These are phyloP conservation scores for Puccinia coronata DNA, from an alignment of 1,284 basidiomycete genomes.

Conservation along the genomic window DNA sequence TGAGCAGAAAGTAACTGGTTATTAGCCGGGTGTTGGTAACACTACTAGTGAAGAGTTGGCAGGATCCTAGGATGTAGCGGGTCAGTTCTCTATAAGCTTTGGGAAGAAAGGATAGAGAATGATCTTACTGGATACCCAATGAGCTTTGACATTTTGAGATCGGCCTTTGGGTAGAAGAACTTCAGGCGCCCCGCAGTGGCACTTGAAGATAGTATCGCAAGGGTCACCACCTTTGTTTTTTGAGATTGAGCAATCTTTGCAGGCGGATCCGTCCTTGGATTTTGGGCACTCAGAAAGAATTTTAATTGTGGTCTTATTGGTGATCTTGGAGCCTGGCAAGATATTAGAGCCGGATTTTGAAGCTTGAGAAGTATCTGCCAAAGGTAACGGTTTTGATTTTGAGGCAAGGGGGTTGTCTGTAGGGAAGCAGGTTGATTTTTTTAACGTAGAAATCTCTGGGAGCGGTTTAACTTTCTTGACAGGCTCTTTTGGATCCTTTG, in stretches of 20 bases:
- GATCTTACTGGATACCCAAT: constrained; percentile 19
- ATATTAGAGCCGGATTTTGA: no score
- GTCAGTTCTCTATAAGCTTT: not conserved
- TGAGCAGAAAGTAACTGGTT: no score
- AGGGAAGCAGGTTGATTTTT: no score
- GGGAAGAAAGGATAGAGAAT: not conserved
- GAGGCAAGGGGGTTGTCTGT: no score
- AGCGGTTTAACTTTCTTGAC: no score
- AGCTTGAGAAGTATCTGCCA: no score
- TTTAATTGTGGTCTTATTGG: no score
- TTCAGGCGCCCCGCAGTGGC: constrained; percentile 18
- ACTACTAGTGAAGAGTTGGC: not conserved
- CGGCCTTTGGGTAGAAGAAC: constrained; percentile 3
- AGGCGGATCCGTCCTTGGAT: not conserved
- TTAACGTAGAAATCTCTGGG: no score
- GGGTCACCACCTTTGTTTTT: not conserved
- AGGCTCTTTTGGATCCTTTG: no score
- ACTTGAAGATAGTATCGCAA: not conserved
- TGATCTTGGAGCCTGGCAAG: no score
- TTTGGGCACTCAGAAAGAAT: not conserved
- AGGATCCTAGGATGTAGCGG: not conserved
- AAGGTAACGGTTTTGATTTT: no score
- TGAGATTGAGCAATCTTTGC: constrained; percentile 3
- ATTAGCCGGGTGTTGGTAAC: not conserved
- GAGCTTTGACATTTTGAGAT: constrained; percentile 18